Evolutionary conservation across 2,329 filamentous ascomycete species (phyloP).

Genomic region (Cercospora sojina): DNA sequence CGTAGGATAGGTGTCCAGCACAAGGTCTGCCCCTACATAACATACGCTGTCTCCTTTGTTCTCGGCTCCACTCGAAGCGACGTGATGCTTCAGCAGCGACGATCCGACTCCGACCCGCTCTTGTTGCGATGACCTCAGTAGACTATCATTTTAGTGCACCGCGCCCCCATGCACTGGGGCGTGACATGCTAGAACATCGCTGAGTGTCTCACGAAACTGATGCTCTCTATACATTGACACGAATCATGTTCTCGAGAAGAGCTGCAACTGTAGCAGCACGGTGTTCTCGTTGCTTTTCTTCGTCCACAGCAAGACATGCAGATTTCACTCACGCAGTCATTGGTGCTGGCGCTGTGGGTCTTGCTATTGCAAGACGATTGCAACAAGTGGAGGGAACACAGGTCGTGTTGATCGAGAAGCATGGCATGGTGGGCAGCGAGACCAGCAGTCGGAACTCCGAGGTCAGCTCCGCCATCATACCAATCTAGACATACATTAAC

Average conservation of each 20-base stretch:
- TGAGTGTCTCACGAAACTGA: not conserved
- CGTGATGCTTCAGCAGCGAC: constrained; percentile 7
- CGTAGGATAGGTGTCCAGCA: not conserved
- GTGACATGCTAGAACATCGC: not conserved
- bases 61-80: not conserved
- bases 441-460: constrained; percentile 90
- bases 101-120: constrained; percentile 4
- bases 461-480: constrained; percentile 43
- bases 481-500: not conserved
- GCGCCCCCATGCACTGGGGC: not conserved
- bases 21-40: not conserved
- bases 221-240: not conserved
- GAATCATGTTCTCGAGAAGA: constrained; percentile 16
- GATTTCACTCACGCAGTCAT: constrained; percentile 68
- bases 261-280: not conserved
- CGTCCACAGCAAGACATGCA: constrained; percentile 42
- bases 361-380: constrained; percentile 74
- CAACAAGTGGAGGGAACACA: constrained; percentile 59
- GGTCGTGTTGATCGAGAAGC: constrained; percentile 78
- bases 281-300: constrained; percentile 43
- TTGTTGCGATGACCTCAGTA: not conserved
- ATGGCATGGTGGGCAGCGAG: constrained; percentile 74
- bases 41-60: not conserved
- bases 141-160: not conserved
- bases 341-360: constrained; percentile 72